These are phyloP conservation scores for Tillandsia leiboldiana DNA, from an alignment of 176 grass and related monocot species.

Conservation along the genomic window DNA sequence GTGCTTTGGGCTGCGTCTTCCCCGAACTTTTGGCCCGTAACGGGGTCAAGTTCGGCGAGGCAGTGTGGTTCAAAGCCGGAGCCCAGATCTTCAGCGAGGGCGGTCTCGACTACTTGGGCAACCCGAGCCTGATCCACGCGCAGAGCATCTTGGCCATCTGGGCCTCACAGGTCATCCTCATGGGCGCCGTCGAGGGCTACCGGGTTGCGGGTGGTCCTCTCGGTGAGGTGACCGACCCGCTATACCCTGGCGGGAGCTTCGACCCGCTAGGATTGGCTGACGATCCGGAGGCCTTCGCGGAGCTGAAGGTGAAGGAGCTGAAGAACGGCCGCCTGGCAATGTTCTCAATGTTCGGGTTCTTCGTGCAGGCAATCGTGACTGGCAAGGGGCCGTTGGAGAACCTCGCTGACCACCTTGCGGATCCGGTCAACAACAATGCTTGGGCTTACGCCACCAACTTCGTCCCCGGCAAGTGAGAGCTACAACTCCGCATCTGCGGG, in stretches of 20 bases:
- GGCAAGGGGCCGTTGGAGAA: constrained; percentile 43
- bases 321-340: constrained; percentile 68
- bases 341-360: constrained; percentile 85
- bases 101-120: constrained; percentile 60
- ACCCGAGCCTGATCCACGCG: constrained; percentile 45
- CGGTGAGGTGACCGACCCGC: constrained; percentile 46
- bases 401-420: constrained; percentile 29
- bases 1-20: constrained; percentile 64
- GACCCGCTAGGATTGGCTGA: constrained; percentile 54
- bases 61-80: constrained; percentile 75
- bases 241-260: constrained; percentile 52
- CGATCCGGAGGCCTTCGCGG: constrained; percentile 53
- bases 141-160: constrained; percentile 63
- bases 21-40: constrained; percentile 55
- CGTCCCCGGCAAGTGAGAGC: constrained; percentile 31
- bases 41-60: constrained; percentile 69
- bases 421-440: constrained; percentile 38
- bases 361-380: constrained; percentile 54
- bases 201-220: constrained; percentile 53
- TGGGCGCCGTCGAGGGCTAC: constrained; percentile 77
- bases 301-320: constrained; percentile 75
- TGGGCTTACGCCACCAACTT: constrained; percentile 43
- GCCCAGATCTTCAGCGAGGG: constrained; percentile 74
- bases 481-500: neutral
- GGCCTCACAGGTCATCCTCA: constrained; percentile 51